Evolutionary conservation across 2,329 filamentous ascomycete species (phyloP).

Genomic region (Nothophoma quercina): DNA sequence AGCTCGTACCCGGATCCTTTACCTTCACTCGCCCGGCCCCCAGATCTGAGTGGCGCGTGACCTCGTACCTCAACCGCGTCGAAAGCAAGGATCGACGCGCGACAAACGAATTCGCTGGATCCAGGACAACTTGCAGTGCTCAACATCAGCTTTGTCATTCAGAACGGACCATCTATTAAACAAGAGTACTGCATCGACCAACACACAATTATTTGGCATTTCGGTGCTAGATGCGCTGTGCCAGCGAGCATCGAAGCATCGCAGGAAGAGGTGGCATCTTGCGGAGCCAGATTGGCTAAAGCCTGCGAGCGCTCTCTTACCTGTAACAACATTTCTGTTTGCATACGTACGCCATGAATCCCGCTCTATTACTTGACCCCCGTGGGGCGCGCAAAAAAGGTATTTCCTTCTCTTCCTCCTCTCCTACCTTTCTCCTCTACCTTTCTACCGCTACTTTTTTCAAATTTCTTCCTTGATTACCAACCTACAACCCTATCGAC

Average conservation of each 20-base stretch:
- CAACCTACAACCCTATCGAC: background rate
- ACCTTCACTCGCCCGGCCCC: constrained; percentile 32
- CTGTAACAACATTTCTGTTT: constrained; percentile 16
- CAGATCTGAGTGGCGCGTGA: constrained; percentile 28
- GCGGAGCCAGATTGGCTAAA: background rate
- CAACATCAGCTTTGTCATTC: background rate
- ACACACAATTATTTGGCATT: constrained; percentile 19
- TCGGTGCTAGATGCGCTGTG: constrained; percentile 24
- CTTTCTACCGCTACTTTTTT: too few species aligned
- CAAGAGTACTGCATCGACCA: constrained; percentile 5
- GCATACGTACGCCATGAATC: constrained; percentile 29
- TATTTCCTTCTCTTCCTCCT: constrained; percentile 23
- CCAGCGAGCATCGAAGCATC: constrained; percentile 20
- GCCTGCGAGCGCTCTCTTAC: constrained; percentile 18
- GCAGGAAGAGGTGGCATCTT: constrained; percentile 18
- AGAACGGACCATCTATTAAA: background rate
- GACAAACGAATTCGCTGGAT: background rate
- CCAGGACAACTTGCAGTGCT: background rate
- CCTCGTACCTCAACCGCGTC: constrained; percentile 20
- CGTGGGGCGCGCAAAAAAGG: constrained; percentile 34
- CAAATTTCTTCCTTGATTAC: background rate
- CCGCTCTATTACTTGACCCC: constrained; percentile 38
- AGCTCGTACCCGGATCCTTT: constrained; percentile 11
- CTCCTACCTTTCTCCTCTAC: background rate
- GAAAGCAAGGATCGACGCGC: constrained; percentile 3